These are phyloP conservation scores for Epipyxis sp. DNA, from an alignment of 108 stramenopile species.

Conservation along the genomic window DNA sequence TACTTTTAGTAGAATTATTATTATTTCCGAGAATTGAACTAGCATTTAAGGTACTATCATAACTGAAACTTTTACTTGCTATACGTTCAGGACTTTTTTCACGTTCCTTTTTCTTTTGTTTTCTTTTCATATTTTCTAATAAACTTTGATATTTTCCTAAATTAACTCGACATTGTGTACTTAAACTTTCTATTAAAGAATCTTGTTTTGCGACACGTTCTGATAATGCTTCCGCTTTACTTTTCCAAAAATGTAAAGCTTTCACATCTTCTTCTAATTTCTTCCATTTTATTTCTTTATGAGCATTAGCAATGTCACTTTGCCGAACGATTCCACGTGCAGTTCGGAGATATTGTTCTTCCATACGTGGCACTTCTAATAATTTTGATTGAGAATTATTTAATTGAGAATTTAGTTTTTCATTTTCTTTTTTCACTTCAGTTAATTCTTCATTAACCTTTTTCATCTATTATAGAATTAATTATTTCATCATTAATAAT, in stretches of 20 bases:
- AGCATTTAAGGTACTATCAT: too few relatives aligned
- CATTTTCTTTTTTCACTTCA: background rate
- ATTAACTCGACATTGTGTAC: background rate
- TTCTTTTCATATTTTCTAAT: background rate
- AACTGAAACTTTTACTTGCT: too few relatives aligned
- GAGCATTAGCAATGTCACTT: background rate
- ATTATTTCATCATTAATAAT: too few relatives aligned
- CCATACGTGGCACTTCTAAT: background rate
- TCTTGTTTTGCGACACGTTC: background rate
- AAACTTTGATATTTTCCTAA: background rate
- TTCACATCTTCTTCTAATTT: slow-evolving; percentile 3
- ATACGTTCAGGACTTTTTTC: too few relatives aligned
- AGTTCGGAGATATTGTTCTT: background rate
- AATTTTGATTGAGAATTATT: background rate
- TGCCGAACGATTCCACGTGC: background rate
- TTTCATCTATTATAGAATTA: background rate
- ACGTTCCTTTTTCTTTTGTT: background rate
- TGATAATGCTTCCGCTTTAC: background rate
- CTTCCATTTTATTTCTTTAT: background rate
- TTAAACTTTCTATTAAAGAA: background rate
- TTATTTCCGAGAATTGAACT: too few relatives aligned
- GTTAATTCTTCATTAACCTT: background rate
- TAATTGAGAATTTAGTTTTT: background rate
- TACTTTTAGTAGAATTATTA: too few relatives aligned
- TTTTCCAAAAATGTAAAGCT: background rate